Percentiles rank a stretch among this genome's conserved stretches.
These are phyloP conservation scores for Ophiostoma piceae DNA, from an alignment of 2,329 filamentous ascomycete genomes.

Conservation along the genomic window DNA sequence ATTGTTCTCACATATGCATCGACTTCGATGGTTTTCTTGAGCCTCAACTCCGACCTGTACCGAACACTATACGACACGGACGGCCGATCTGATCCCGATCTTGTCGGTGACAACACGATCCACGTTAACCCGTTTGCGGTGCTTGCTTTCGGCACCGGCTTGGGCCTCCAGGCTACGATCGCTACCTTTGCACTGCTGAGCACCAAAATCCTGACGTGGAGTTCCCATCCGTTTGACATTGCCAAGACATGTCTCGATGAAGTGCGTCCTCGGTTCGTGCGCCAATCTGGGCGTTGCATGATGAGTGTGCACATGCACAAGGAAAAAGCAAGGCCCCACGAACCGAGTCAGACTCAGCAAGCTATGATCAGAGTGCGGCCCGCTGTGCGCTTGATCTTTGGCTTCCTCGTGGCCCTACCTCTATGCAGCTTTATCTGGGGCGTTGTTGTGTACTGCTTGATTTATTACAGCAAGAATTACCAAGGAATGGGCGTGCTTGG, in stretches of 20 bases:
- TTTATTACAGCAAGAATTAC: background rate
- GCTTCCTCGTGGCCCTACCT: background rate
- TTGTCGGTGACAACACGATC: background rate
- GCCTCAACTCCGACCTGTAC: background rate
- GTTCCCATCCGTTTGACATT: background rate
- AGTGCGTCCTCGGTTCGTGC: no score
- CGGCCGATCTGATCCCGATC: background rate
- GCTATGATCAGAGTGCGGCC: background rate
- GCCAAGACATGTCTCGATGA: background rate
- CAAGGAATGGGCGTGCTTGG: background rate
- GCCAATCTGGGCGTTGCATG: background rate
- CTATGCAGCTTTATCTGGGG: background rate
- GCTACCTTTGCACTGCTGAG: background rate
- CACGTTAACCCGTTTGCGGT: constrained; percentile 5
- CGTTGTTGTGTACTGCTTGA: background rate
- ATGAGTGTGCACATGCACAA: constrained; percentile 2
- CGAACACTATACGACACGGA: background rate
- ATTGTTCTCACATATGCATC: background rate
- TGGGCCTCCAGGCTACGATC: background rate
- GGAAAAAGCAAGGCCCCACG: no score
- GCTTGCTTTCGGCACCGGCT: background rate
- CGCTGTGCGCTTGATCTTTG: background rate
- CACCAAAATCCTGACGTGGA: background rate
- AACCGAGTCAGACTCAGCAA: background rate
- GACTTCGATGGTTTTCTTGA: background rate